A percentile compares a stretch with the other conserved stretches of the same genome.
phyloP scores from a whole-genome alignment of 2,329 filamentous ascomycete genomes.

The Diaporthe vaccinii region DNA sequence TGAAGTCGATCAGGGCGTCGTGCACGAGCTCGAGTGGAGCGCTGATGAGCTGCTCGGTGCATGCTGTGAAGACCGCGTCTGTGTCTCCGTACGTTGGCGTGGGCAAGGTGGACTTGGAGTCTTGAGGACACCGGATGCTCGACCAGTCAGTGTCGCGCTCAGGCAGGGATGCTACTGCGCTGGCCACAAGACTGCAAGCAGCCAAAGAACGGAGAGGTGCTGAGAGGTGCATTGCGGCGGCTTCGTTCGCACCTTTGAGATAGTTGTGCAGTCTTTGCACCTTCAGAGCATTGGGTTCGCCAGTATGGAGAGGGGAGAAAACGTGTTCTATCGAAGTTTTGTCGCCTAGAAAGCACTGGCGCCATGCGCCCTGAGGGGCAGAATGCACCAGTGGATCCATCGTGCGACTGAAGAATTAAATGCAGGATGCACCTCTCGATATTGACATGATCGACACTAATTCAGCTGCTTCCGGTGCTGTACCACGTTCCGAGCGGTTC shows the following conservation, averaged over 20 bases:
- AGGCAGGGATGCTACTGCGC: neutral
- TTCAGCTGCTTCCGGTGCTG: neutral
- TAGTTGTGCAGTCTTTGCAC: neutral
- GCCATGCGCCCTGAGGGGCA: neutral
- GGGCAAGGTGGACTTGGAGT: constrained; percentile 34
- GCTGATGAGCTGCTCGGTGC: constrained; percentile 45
- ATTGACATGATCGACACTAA: neutral
- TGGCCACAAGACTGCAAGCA: neutral
- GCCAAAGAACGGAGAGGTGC: neutral
- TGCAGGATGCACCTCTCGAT: neutral
- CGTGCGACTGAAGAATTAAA: neutral
- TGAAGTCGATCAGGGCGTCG: constrained; percentile 46
- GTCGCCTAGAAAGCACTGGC: neutral
- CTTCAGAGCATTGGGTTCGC: neutral
- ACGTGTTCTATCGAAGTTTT: neutral
- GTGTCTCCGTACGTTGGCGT: constrained; percentile 45
- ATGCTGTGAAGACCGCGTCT: constrained; percentile 45
- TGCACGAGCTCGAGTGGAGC: constrained; percentile 41
- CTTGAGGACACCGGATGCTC: constrained; percentile 40
- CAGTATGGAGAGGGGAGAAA: neutral
- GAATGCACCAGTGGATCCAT: neutral
- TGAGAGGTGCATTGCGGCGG: neutral
- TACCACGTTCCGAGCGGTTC: neutral
- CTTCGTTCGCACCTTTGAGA: neutral
- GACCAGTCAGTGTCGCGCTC: constrained; percentile 34